Base-by-base conservation (phyloP, 1,284 basidiomycete genomes). In the Ustilago tritici region DNA sequence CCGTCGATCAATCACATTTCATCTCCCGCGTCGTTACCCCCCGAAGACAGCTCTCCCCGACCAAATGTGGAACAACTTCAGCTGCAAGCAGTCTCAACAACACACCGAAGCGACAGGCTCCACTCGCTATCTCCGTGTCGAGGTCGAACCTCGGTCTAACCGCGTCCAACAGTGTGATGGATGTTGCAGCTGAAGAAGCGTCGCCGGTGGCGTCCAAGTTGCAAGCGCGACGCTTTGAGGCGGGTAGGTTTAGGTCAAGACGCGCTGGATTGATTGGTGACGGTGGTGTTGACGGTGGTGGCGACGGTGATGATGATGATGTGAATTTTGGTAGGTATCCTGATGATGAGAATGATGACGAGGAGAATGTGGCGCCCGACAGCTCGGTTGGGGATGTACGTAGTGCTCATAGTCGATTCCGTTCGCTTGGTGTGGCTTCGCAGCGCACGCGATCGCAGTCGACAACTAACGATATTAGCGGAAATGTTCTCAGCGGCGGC, bases 331-430 rank as follows among this genome's bases (percentile, higher is more conserved):
- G 65, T 11, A 36, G 34, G 14, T 38, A 46, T 28, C 35, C 49
- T 4, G 53, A 41, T 14, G 61, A 64, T 7, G 40, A 65, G n/a
- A 47, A 60, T 7, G 70, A 70, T 46, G 65, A 69, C 8, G 69
- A 68, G n/a, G 74, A 76, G 58, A 76, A 76, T 50, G 56, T 63
- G n/a, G 59, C 46, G 6, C 73, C 73, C 8, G 58, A 28, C 3
- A 68, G 36, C 54, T 17, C 61, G n/a, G 19, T 59, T 34, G 40
- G 55, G 23, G 55, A 57, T 12, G 38, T 14, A 2, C 66, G 58
- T 31, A 75, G 56, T 23, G 56, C 40, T 12, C 28, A 38, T 7
- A 53, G 65, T 31, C 68, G 68, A 2, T 65, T 70, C 43, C 64
- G 73, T 14, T 68, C 68, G 19, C 35, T 60, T 1, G 61, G 61